phyloP scores from a whole-genome alignment of 805 yeast species.

The Schizosaccharomyces octosporus region DNA sequence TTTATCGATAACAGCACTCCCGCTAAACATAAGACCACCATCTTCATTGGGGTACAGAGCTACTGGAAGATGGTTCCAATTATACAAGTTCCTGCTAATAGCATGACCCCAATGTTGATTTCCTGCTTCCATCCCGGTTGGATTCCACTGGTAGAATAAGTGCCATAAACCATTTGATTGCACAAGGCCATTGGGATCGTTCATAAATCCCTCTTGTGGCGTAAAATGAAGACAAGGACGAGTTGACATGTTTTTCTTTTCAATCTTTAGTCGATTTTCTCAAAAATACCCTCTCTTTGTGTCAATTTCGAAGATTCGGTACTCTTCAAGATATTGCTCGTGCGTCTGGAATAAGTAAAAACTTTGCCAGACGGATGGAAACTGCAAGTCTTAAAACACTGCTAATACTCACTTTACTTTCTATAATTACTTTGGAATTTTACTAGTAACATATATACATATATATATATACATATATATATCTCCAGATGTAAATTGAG shows the following conservation, averaged over 20 bases:
- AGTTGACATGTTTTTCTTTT: neutral
- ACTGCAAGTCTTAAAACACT: too few species aligned
- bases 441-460: too few species aligned
- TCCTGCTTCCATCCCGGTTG: conserved; percentile 15
- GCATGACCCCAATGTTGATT: conserved; percentile 22
- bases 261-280: too few species aligned
- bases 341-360: too few species aligned
- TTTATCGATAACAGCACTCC: neutral
- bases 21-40: neutral
- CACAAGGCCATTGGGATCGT: conserved; percentile 22
- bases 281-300: too few species aligned
- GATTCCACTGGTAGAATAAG: conserved; percentile 19
- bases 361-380: too few species aligned
- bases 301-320: too few species aligned
- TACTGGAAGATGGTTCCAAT: neutral
- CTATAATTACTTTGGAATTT: too few species aligned
- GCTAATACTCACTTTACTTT: too few species aligned
- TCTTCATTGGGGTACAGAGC: neutral
- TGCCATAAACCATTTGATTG: conserved; percentile 17
- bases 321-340: too few species aligned
- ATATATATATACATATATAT: too few species aligned
- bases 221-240: conserved; percentile 13
- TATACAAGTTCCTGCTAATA: neutral
- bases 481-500: too few species aligned
- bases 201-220: conserved; percentile 19